A percentile compares a stretch with the other conserved stretches of the same genome.
Evolutionary conservation across 2,329 filamentous ascomycete genomes (phyloP).

Genomic region (Alternaria rosae): DNA sequence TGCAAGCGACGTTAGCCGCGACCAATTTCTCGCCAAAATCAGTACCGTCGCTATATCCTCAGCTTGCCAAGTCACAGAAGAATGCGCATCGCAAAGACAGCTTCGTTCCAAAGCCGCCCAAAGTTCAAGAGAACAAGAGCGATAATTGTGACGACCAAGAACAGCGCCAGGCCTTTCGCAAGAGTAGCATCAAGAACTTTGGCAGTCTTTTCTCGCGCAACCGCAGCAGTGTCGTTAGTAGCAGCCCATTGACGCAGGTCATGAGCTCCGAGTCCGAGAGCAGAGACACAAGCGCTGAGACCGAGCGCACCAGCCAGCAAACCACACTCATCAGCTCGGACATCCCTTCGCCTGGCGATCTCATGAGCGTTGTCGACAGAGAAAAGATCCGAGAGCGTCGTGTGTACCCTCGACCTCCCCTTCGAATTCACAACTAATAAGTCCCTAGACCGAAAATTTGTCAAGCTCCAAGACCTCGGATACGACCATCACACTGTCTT

Average conservation of each 20-base stretch:
- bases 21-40: conserved; percentile 6
- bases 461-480: background rate
- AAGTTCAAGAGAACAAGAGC: background rate
- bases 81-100: background rate
- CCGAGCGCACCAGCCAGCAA: background rate
- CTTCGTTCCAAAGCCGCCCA: background rate
- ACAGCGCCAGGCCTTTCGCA: background rate
- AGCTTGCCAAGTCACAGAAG: background rate
- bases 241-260: background rate
- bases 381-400: background rate
- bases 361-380: background rate
- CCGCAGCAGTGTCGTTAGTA: background rate
- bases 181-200: conserved; percentile 5
- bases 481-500: background rate
- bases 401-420: background rate
- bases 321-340: background rate
- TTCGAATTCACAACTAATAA: background rate
- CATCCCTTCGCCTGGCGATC: background rate
- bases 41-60: conserved; percentile 1
- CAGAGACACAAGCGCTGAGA: background rate
- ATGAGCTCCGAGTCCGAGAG: background rate
- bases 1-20: conserved; percentile 6
- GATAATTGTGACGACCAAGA: background rate
- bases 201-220: conserved; percentile 4
- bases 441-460: background rate